Evolutionary conservation across 306 rosid species (phyloP).

Genomic region (Fragaria ananassa): DNA sequence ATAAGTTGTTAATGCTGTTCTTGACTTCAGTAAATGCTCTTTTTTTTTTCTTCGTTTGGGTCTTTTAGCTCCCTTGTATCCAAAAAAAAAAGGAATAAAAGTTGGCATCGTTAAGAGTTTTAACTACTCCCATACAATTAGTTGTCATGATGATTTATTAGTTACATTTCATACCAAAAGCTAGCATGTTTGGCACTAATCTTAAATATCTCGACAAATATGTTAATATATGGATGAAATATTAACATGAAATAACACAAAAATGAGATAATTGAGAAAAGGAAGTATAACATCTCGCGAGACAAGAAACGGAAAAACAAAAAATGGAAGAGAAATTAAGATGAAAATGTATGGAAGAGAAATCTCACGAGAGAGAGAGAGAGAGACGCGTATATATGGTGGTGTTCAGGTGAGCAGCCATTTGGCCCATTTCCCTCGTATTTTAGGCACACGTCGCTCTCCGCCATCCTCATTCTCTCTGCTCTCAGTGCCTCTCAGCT

Average conservation of each 20-base stretch:
- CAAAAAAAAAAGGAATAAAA: no score
- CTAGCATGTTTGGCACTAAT: neutral
- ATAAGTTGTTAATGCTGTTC: no score
- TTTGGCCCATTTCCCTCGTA: constrained; percentile 13
- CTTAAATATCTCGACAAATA: neutral
- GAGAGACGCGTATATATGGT: neutral
- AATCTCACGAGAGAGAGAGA: neutral
- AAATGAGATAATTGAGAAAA: neutral
- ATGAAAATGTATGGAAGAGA: neutral
- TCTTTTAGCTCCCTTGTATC: no score
- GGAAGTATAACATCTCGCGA: neutral
- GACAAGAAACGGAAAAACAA: neutral
- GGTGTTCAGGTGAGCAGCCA: neutral
- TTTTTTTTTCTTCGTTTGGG: no score
- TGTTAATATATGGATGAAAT: neutral
- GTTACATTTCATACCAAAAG: neutral
- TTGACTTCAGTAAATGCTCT: no score
- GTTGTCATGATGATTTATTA: neutral
- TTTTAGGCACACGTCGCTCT: constrained; percentile 7
- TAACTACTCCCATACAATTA: neutral
- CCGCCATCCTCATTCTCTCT: neutral
- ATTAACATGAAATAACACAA: neutral
- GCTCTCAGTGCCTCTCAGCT: neutral
- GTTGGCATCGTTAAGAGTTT: neutral
- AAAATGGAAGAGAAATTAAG: neutral